Base-by-base conservation (phyloP, 2,329 filamentous ascomycete genomes). In the Penicillium hesseltinei region DNA sequence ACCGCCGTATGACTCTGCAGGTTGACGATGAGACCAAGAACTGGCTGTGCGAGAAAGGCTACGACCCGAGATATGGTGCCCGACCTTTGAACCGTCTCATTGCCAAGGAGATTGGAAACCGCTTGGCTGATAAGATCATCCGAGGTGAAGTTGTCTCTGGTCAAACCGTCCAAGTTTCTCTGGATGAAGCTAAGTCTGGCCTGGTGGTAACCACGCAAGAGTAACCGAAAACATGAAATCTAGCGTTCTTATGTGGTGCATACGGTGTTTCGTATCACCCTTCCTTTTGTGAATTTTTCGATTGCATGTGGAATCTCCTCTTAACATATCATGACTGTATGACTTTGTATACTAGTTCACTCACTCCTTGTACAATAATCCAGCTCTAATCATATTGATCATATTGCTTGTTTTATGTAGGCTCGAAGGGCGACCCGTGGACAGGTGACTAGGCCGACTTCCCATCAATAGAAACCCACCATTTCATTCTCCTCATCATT, bases 11-110 rank as follows among this genome's bases (percentile, higher is more conserved):
- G 72, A 83, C 78, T 0, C 81, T 99, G 4, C 75, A 85, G 11
- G 89, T 95, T 4, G 81, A 86, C 11, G 78, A 87, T 45, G 80
- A 88, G 4, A 90, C 92, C 42, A 90, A 89, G 69, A 82, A 88
- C 61, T 97, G 92, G 92, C 84, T 97, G 6, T 92, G 91, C 40
- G 89, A 94, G 61, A 85, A 87, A 62, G 93, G 93, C 2, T 97
- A 97, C 71, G 91, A 97, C 69, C 91, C 93, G 23, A 88, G 88
- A 68, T 97, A 91, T 71, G 94, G 94, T 61, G 94, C 94, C 8
- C 83, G 94, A 7, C 94, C 94, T 29, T 81, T 97, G 33, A 97
- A 97, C 74, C 83, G 94, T 38, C 82, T 97, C 51, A 97, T 97
- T 64, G 86, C 89, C 23, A 96, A 89, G 69, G 87, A 97, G 75